These are phyloP conservation scores for Nephelium lappaceum DNA, from an alignment of 345 rosid species.

Conservation along the genomic window DNA sequence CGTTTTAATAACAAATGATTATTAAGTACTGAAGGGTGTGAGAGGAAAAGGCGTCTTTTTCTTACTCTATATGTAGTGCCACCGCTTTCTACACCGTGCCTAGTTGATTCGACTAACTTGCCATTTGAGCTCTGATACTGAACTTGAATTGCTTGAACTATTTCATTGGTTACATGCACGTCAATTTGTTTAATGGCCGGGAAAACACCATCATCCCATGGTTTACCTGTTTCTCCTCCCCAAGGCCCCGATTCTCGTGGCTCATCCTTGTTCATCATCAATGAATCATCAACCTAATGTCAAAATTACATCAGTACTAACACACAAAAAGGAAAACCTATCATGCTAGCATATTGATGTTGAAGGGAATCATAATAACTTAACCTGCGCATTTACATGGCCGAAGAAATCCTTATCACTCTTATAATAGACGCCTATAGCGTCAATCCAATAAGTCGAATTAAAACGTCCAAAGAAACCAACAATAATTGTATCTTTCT, in stretches of 20 bases:
- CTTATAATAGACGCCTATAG: background rate
- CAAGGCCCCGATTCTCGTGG: background rate
- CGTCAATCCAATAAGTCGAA: background rate
- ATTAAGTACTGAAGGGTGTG: too few relatives aligned
- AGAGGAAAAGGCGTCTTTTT: too few relatives aligned
- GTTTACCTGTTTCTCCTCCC: background rate
- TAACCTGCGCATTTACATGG: too few relatives aligned
- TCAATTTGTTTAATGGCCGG: background rate
- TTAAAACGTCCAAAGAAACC: background rate
- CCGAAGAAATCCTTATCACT: too few relatives aligned
- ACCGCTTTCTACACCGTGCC: background rate
- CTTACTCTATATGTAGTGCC: background rate
- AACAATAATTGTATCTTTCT: background rate
- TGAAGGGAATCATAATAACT: too few relatives aligned
- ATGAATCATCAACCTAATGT: too few relatives aligned
- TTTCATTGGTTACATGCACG: background rate
- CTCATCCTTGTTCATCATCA: too few relatives aligned
- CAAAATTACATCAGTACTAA: background rate
- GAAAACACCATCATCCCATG: background rate
- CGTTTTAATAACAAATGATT: too few relatives aligned
- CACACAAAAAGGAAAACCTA: too few relatives aligned
- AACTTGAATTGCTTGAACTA: background rate
- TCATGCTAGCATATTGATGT: too few relatives aligned
- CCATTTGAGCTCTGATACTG: background rate
- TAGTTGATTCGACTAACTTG: background rate